A percentile compares a stretch with the other conserved stretches of the same genome.
Conservation (phyloP, 352 stramenopile genomes). For the Pythium oligandrum region DNA sequence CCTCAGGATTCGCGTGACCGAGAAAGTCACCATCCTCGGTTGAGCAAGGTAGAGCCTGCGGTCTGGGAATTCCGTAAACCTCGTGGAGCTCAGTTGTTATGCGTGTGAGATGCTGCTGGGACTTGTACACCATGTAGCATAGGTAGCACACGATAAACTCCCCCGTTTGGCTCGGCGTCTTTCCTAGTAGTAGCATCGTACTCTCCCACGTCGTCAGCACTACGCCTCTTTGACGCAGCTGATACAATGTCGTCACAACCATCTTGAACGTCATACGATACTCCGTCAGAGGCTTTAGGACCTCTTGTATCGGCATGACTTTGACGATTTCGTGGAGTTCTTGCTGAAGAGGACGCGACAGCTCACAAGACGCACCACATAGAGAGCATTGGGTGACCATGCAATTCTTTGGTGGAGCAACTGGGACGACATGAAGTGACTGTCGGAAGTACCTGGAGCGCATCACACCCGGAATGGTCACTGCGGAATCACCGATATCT, state of each 20-base stretch:
- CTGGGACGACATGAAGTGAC: conserved; percentile 3
- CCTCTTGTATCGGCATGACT: conserved; percentile 12
- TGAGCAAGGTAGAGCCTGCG: neutral
- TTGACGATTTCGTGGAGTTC: conserved; percentile 37
- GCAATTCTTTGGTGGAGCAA: conserved; percentile 6
- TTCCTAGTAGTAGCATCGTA: conserved; percentile 35
- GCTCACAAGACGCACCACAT: conserved; percentile 48
- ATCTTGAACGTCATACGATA: conserved; percentile 82
- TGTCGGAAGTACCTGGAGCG: conserved; percentile 36
- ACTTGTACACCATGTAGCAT: conserved; percentile 76
- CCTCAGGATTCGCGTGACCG: too few species aligned
- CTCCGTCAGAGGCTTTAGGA: conserved; percentile 32
- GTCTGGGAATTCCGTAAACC: conserved; percentile 10
- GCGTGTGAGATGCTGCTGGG: conserved; percentile 44
- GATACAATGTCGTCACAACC: conserved; percentile 60
- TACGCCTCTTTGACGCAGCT: conserved; percentile 57
- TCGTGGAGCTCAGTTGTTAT: conserved; percentile 43
- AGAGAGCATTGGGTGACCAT: conserved; percentile 43
- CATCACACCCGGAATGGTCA: conserved; percentile 32
- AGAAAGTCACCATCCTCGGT: neutral
- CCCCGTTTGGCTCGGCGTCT: conserved; percentile 26
- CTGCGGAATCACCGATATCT: conserved; percentile 18
- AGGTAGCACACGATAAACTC: conserved; percentile 69
- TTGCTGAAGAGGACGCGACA: conserved; percentile 29
- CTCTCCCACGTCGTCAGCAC: conserved; percentile 51